Conservation (phyloP, 2,329 filamentous ascomycete genomes). For the Exophiala bonariae region DNA sequence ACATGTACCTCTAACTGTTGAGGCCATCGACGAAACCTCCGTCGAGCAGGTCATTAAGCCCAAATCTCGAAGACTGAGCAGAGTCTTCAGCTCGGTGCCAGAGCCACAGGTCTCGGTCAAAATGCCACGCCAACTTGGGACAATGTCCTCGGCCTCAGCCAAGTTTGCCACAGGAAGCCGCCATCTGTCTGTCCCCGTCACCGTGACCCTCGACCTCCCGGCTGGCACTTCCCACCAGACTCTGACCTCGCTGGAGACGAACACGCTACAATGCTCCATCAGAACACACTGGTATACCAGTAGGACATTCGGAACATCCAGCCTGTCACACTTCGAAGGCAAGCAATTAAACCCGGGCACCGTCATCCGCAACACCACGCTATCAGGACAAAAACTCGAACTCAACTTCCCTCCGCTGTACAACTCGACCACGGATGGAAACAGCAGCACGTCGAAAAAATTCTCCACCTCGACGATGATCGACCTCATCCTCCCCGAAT, state of each 20-base stretch:
- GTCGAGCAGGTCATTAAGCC: slow-evolving; percentile 17
- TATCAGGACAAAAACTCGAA: slow-evolving; percentile 15
- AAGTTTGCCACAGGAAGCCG: slow-evolving; percentile 17
- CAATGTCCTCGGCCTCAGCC: slow-evolving; percentile 11
- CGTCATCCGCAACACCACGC: slow-evolving; percentile 11
- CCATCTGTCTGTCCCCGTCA: slow-evolving; percentile 18
- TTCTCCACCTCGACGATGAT: slow-evolving; percentile 20
- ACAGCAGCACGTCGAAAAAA: not conserved
- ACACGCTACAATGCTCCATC: slow-evolving; percentile 12
- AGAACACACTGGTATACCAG: slow-evolving; percentile 20
- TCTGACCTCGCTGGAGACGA: slow-evolving; percentile 2
- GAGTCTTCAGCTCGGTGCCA: slow-evolving; percentile 4
- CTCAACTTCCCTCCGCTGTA: slow-evolving; percentile 21
- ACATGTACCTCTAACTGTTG: slow-evolving; percentile 14
- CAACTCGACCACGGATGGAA: not conserved
- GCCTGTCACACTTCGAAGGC: slow-evolving; percentile 4
- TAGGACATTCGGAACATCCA: slow-evolving; percentile 14
- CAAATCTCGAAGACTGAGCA: slow-evolving; percentile 9
- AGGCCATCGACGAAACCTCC: slow-evolving; percentile 5
- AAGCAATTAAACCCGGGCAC: slow-evolving; percentile 2
- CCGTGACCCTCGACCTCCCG: slow-evolving; percentile 11
- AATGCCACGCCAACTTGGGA: slow-evolving; percentile 18
- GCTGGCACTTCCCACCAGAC: slow-evolving; percentile 3
- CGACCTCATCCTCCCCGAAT: slow-evolving; percentile 22
- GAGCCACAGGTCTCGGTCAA: slow-evolving; percentile 15